Evolutionary conservation across 441 rosid species (phyloP).

Genomic region (Pelargonium fulgidum): DNA sequence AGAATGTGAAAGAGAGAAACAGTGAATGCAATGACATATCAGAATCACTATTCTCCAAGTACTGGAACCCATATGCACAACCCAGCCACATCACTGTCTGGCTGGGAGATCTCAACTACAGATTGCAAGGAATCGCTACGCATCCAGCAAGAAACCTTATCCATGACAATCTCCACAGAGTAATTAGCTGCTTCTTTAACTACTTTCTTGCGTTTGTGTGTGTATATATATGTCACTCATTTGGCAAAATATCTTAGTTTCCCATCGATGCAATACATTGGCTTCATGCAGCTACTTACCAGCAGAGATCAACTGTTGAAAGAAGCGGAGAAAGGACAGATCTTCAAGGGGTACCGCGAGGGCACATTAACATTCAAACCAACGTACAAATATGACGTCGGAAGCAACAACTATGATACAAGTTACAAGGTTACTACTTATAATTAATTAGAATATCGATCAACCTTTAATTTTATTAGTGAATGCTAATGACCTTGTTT

Average conservation of each 20-base stretch:
- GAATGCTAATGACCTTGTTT: too few species aligned
- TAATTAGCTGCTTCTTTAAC: conserved; percentile 8
- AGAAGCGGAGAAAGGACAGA: conserved; percentile 62
- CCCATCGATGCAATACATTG: too few species aligned
- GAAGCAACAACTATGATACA: conserved; percentile 42
- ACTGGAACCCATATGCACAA: not conserved
- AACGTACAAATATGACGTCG: conserved; percentile 36
- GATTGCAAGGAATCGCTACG: conserved; percentile 42
- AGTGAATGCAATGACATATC: conserved; percentile 45
- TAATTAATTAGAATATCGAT: too few species aligned
- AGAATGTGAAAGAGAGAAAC: conserved; percentile 57
- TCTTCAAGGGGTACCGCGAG: conserved; percentile 55
- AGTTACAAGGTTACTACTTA: too few species aligned
- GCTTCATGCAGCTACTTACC: conserved; percentile 32
- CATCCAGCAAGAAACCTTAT: conserved; percentile 52
- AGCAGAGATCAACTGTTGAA: conserved; percentile 61
- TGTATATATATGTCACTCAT: too few species aligned
- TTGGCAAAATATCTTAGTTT: too few species aligned
- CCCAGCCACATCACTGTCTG: conserved; percentile 39
- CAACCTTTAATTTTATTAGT: too few species aligned
- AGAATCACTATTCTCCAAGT: conserved; percentile 39
- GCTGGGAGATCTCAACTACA: conserved; percentile 71
- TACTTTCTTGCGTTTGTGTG: too few species aligned
- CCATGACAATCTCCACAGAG: conserved; percentile 41
- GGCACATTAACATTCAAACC: conserved; percentile 66